These are phyloP conservation scores for Coemansia sp. DNA, from an alignment of 192 early-diverging fungal species.

Conservation along the genomic window DNA sequence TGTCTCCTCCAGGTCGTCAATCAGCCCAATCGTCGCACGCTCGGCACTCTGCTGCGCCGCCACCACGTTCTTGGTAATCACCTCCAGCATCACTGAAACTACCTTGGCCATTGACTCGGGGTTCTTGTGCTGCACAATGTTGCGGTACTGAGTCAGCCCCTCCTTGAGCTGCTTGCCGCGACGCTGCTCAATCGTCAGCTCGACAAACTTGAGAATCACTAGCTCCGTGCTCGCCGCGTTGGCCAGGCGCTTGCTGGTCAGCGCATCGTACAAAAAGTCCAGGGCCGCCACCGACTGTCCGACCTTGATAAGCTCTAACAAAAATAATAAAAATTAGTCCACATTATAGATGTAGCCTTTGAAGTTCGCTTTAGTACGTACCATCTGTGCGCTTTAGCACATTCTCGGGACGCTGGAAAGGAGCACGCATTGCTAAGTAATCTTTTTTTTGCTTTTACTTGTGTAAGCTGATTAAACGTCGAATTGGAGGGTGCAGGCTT, in stretches of 20 bases:
- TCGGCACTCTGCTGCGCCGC: conserved; percentile 92
- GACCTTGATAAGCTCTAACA: conserved; percentile 66
- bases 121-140: conserved; percentile 94
- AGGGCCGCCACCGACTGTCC: conserved; percentile 82
- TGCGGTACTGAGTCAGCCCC: conserved; percentile 96
- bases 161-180: conserved; percentile 93
- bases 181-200: conserved; percentile 82
- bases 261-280: conserved; percentile 84
- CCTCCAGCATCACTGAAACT: conserved; percentile 82
- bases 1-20: conserved; percentile 94
- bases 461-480: too few species aligned
- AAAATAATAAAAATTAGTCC: conserved; percentile 39
- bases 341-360: not conserved
- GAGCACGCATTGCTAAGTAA: conserved; percentile 47
- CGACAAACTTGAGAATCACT: conserved; percentile 90
- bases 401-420: conserved; percentile 75
- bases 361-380: conserved; percentile 28
- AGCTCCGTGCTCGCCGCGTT: conserved; percentile 83
- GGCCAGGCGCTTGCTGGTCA: conserved; percentile 87
- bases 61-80: conserved; percentile 81
- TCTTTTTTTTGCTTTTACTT: not conserved
- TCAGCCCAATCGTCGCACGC: conserved; percentile 73
- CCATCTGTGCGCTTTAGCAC: conserved; percentile 87
- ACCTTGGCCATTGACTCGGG: conserved; percentile 87
- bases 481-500: too few species aligned